phyloP scores from a whole-genome alignment of 2,329 filamentous ascomycete species.

The Penicillium freii region DNA sequence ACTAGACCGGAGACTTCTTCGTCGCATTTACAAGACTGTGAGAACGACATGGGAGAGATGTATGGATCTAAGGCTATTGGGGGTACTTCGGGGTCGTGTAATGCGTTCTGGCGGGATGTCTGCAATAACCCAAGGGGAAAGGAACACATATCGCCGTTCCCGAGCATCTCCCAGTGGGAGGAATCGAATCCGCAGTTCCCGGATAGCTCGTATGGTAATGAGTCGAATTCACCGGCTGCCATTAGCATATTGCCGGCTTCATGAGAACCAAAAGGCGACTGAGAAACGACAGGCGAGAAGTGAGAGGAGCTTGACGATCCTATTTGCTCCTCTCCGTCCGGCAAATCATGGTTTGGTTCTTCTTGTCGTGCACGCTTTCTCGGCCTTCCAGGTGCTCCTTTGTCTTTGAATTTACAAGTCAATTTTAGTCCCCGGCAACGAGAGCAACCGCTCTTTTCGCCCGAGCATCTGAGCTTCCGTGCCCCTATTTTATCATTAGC shows the following conservation, averaged over 20 bases:
- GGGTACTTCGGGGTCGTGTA: constrained; percentile 1
- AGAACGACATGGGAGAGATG: constrained; percentile 16
- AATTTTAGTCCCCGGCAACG: constrained; percentile 25
- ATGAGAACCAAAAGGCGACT: neutral
- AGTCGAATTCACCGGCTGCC: constrained; percentile 8
- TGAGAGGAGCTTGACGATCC: constrained; percentile 13
- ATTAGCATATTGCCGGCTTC: constrained; percentile 9
- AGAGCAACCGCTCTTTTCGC: constrained; percentile 28
- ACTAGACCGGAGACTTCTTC: constrained; percentile 22
- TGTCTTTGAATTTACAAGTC: constrained; percentile 29
- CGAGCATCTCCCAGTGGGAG: constrained; percentile 18
- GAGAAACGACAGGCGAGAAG: constrained; percentile 2
- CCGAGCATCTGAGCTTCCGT: constrained; percentile 32
- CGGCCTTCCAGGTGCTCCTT: constrained; percentile 29
- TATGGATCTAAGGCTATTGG: constrained; percentile 7
- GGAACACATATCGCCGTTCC: constrained; percentile 16
- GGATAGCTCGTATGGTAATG: constrained; percentile 19
- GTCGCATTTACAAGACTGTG: constrained; percentile 25
- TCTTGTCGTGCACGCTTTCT: constrained; percentile 26
- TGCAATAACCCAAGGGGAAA: constrained; percentile 19
- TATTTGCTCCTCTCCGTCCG: constrained; percentile 2
- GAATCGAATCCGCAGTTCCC: constrained; percentile 23
- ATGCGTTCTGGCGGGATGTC: neutral
- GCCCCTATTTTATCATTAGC: constrained; percentile 17
- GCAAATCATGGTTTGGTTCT: neutral